A percentile compares a stretch with the other conserved stretches of the same genome.
Evolutionary conservation across 78 protist genomes (phyloP).

Genomic region (Emiliania huxleyi): DNA sequence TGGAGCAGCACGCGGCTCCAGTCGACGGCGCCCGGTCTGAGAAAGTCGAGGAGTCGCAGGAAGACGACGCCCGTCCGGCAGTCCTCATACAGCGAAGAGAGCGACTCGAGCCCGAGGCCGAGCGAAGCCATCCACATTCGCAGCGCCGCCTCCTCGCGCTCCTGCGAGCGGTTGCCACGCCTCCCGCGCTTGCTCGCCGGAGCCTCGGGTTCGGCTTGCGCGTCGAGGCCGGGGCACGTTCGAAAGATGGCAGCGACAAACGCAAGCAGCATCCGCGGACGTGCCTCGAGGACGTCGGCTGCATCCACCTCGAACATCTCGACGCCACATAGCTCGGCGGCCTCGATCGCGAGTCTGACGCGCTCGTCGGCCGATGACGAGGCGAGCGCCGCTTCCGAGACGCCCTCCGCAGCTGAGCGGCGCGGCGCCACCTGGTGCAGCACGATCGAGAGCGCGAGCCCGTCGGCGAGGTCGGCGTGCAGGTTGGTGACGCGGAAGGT

Average conservation of each 20-base stretch:
- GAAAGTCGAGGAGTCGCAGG: conserved; percentile 64
- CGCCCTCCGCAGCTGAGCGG: neutral
- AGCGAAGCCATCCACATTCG: conserved; percentile 80
- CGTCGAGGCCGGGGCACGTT: conserved; percentile 51
- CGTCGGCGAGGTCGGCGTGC: neutral
- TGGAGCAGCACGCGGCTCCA: conserved; percentile 31
- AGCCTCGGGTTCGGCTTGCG: neutral
- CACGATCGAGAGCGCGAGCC: neutral
- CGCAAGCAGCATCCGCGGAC: conserved; percentile 54
- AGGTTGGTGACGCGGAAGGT: neutral
- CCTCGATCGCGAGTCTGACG: neutral
- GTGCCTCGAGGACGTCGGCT: neutral
- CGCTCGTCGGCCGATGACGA: neutral
- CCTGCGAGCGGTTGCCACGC: too few relatives aligned
- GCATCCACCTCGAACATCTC: neutral
- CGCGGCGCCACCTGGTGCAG: neutral
- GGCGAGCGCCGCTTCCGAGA: neutral
- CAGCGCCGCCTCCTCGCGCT: conserved; percentile 75
- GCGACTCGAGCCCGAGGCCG: conserved; percentile 46
- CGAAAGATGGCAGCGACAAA: conserved; percentile 88
- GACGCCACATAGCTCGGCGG: neutral
- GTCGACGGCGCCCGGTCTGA: conserved; percentile 62
- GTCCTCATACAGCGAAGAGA: conserved; percentile 61
- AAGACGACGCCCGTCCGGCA: conserved; percentile 60
- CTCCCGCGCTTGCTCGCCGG: neutral